Evolutionary conservation across 371 early-diverging fungal genomes (phyloP), one percentile per base, ranked within the genome.

Genomic region (Mucor lusitanicus): DNA sequence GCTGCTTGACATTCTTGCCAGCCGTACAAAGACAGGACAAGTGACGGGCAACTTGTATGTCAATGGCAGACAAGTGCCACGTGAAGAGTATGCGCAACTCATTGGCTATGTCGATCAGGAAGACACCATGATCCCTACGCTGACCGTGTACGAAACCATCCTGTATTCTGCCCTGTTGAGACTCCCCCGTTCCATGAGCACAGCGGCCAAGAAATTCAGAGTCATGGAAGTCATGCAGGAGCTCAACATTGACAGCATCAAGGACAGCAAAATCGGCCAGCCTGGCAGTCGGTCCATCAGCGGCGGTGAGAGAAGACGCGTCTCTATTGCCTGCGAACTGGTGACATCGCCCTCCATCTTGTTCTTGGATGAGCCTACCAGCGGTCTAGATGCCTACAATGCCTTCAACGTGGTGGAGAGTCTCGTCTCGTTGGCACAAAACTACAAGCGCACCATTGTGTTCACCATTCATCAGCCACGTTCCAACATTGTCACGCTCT

Each of bases 381-480:
- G 91, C 62, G 97, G 99, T 55, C 80, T 93, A 40, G 99, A 98
- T 75, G 83, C 94, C 3, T 95, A 92, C 77, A 97, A 94, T 67
- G 97, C 99, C 0, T 88, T 90, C 61, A 93, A 94, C 58, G 95
- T 99, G 4, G 88, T 99, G 39, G 87, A 93, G 48, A 89, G 91
- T 21, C 81, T 99, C 21, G 92, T 91, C 8, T 84, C 88, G 0
- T 73, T 99, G 27, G 97, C 98, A 0, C 83, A 89, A 27, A 81
- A 86, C 27, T 89, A 90, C 66, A 91, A 93, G 50, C 90, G 95
- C 25, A 97, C 98, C 0, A 89, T 99, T 25, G 83, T 98, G 6
- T 92, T 94, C 71, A 96, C 95, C 11, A 96, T 98, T 37, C 98
- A 99, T 72, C 99, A 98, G 71, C 99, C 99, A 5, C 87, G 97